phyloP scores from a whole-genome alignment of 257 asterid species.

The Solanum dulcamara region DNA sequence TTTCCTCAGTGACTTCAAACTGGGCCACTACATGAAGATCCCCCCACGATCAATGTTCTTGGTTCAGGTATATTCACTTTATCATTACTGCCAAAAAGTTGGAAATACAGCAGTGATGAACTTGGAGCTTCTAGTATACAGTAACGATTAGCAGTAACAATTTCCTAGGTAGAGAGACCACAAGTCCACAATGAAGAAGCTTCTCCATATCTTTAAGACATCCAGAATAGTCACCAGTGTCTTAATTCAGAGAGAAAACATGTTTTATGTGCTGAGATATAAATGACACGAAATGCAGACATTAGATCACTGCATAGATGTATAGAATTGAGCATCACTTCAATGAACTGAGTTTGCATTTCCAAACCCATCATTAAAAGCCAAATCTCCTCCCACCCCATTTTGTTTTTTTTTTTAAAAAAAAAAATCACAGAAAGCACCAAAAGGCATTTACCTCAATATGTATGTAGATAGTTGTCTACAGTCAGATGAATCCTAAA shows the following conservation, averaged over 20 bases:
- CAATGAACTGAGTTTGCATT: background rate
- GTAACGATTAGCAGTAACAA: background rate
- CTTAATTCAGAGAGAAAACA: background rate
- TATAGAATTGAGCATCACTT: background rate
- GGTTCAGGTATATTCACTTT: constrained; percentile 57
- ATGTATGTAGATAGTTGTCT: background rate
- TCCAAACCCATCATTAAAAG: background rate
- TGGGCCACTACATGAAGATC: constrained; percentile 96
- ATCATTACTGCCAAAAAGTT: background rate
- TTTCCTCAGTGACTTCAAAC: constrained; percentile 86
- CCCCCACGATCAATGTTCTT: constrained; percentile 95
- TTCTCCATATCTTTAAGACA: background rate
- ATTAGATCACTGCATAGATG: background rate
- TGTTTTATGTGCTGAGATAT: background rate
- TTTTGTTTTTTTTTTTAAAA: background rate
- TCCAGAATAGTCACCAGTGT: background rate
- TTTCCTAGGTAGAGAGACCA: background rate
- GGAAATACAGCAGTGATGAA: background rate
- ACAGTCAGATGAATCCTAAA: background rate
- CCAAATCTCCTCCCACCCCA: background rate
- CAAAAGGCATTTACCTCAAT: background rate
- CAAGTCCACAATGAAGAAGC: background rate
- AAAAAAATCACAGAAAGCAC: background rate
- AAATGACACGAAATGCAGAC: background rate
- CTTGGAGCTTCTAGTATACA: background rate